Evolutionary conservation across 2,329 filamentous ascomycete species (phyloP).

Genomic region (Aspergillus sp.): DNA sequence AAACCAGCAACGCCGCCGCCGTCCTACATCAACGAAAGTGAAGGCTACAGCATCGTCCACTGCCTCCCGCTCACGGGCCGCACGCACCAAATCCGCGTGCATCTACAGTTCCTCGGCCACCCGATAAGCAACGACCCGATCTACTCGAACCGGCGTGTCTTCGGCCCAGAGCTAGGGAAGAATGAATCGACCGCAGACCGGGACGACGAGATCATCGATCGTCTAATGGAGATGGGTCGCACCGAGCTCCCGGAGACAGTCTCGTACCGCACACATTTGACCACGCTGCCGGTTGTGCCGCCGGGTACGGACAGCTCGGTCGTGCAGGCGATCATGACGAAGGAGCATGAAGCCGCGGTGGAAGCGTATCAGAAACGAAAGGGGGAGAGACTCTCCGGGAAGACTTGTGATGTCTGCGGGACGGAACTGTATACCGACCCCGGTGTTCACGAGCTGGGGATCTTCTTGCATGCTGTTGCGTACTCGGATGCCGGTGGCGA

Average conservation of each 20-base stretch:
- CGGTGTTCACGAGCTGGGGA: constrained; percentile 81
- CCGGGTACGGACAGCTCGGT: constrained; percentile 37
- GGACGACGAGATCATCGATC: constrained; percentile 86
- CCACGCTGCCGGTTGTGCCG: constrained; percentile 37
- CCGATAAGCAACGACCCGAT: constrained; percentile 98
- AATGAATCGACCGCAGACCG: constrained; percentile 67
- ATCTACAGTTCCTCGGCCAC: constrained; percentile 90
- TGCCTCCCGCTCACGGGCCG: constrained; percentile 90
- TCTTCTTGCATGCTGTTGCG: constrained; percentile 88
- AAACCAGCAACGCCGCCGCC: constrained; percentile 34
- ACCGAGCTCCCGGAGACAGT: constrained; percentile 87
- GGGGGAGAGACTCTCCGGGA: constrained; percentile 89
- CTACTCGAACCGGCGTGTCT: constrained; percentile 91
- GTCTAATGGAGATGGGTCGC: constrained; percentile 88
- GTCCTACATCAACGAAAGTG: constrained; percentile 44
- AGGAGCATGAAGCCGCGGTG: constrained; percentile 75
- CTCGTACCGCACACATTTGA: constrained; percentile 68
- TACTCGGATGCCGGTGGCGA: constrained; percentile 80
- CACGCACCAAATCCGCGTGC: constrained; percentile 92
- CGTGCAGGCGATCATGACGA: constrained; percentile 42
- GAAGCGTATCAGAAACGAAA: constrained; percentile 85
- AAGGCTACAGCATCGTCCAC: constrained; percentile 91
- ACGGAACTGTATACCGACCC: constrained; percentile 94
- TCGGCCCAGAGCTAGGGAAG: constrained; percentile 75
- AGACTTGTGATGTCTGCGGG: constrained; percentile 75